Evolutionary conservation across 108 stramenopile species (phyloP).

Genomic region (Pseudonitzschia multiseries): DNA sequence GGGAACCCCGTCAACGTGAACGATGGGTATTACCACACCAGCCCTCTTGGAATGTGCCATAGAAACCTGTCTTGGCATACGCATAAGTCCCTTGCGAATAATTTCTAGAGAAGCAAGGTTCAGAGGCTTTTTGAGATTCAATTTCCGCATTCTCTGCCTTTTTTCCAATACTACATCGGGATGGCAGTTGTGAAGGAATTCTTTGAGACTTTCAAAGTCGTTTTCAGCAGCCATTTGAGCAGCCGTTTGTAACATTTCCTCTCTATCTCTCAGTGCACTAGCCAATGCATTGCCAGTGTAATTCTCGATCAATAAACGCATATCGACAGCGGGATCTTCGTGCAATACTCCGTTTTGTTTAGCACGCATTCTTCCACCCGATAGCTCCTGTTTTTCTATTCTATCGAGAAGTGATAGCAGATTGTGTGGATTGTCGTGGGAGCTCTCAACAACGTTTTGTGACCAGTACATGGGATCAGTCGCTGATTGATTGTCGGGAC

Average conservation of each 20-base stretch:
- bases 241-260: conserved; percentile 87
- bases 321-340: conserved; percentile 90
- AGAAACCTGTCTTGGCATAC: conserved; percentile 91
- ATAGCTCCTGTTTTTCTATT: conserved; percentile 60
- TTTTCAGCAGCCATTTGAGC: conserved; percentile 74
- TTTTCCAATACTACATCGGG: conserved; percentile 57
- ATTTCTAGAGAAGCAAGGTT: conserved; percentile 62
- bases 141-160: conserved; percentile 37
- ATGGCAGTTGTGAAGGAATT: conserved; percentile 78
- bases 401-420: conserved; percentile 34
- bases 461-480: conserved; percentile 33
- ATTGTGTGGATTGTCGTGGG: conserved; percentile 21
- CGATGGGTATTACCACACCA: conserved; percentile 87
- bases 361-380: conserved; percentile 66
- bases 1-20: conserved; percentile 91
- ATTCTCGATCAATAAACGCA: conserved; percentile 83
- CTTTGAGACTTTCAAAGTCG: conserved; percentile 56
- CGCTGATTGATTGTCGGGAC: conserved; percentile 18
- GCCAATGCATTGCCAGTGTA: conserved; percentile 91
- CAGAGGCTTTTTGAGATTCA: conserved; percentile 74
- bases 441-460: conserved; percentile 23
- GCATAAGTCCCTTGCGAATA: conserved; percentile 85
- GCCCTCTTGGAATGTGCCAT: conserved; percentile 80
- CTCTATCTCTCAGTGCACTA: conserved; percentile 89
- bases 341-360: conserved; percentile 73